A percentile compares a stretch with the other conserved stretches of the same genome.
phyloP scores from a whole-genome alignment of 495 filamentous ascomycete species.

The Xylaria nigripes region DNA sequence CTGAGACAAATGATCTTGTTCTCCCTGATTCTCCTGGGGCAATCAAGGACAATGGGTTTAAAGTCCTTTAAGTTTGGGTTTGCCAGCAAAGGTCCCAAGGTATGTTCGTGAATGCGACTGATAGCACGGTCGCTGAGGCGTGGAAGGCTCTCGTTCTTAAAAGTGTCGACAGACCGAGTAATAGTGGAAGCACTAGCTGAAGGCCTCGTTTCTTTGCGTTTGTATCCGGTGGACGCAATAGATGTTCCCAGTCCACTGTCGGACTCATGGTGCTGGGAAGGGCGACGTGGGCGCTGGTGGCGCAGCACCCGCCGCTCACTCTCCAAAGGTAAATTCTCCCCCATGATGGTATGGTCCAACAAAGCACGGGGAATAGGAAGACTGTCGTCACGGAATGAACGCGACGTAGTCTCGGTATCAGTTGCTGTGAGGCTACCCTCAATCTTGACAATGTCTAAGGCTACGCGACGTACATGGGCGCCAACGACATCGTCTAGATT shows the following conservation, averaged over 20 bases:
- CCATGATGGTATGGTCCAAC: slow-evolving; percentile 39
- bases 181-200: slow-evolving; percentile 25
- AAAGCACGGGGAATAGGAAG: slow-evolving; percentile 44
- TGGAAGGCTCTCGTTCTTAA: slow-evolving; percentile 29
- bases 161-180: slow-evolving; percentile 41
- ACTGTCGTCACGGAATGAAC: slow-evolving; percentile 38
- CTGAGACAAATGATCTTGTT: slow-evolving; percentile 78
- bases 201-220: slow-evolving; percentile 21
- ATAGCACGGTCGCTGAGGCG: slow-evolving; percentile 42
- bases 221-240: slow-evolving; percentile 37
- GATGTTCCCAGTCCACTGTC: slow-evolving; percentile 56
- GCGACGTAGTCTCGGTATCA: slow-evolving; percentile 22
- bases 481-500: slow-evolving; percentile 54
- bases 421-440: slow-evolving; percentile 31
- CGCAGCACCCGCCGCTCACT: slow-evolving; percentile 39
- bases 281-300: slow-evolving; percentile 42
- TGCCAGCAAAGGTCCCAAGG: slow-evolving; percentile 43
- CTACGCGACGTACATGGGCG: slow-evolving; percentile 46
- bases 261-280: slow-evolving; percentile 48
- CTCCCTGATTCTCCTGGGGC: slow-evolving; percentile 65
- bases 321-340: slow-evolving; percentile 32
- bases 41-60: slow-evolving; percentile 64
- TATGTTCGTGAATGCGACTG: slow-evolving; percentile 48
- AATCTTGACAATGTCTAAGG: slow-evolving; percentile 44
- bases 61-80: slow-evolving; percentile 59